Evolutionary conservation across 2,329 filamentous ascomycete genomes (phyloP).

Genomic region (Trichoderma aggressivum): DNA sequence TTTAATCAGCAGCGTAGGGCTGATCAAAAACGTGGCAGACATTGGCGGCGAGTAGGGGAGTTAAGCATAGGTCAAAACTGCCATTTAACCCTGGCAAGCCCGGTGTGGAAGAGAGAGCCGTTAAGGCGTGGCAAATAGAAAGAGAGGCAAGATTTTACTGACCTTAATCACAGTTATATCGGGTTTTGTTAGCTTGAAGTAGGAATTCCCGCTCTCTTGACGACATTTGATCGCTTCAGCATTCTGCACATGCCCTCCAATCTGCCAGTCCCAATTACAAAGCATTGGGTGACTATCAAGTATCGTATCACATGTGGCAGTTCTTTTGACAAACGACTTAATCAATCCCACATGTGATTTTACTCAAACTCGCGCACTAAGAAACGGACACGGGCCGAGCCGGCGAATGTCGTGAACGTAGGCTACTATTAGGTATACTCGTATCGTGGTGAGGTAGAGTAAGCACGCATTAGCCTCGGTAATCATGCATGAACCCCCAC

Average conservation of each 20-base stretch:
- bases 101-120: neutral
- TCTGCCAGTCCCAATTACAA: neutral
- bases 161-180: neutral
- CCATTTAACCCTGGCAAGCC: neutral
- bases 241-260: neutral
- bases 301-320: neutral
- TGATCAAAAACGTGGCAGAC: neutral
- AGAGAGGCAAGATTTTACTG: neutral
- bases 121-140: neutral
- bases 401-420: neutral
- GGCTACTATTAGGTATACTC: neutral
- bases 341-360: neutral
- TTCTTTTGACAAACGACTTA: neutral
- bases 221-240: neutral
- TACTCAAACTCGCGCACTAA: neutral
- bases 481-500: neutral
- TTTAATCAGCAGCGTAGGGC: neutral
- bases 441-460: neutral
- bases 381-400: neutral
- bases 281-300: neutral
- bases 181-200: neutral
- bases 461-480: neutral
- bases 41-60: neutral
- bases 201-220: neutral
- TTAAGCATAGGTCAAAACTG: neutral